These are phyloP conservation scores for Coelastrella sp. DNA, from an alignment of 139 green algal species.

Conservation along the genomic window DNA sequence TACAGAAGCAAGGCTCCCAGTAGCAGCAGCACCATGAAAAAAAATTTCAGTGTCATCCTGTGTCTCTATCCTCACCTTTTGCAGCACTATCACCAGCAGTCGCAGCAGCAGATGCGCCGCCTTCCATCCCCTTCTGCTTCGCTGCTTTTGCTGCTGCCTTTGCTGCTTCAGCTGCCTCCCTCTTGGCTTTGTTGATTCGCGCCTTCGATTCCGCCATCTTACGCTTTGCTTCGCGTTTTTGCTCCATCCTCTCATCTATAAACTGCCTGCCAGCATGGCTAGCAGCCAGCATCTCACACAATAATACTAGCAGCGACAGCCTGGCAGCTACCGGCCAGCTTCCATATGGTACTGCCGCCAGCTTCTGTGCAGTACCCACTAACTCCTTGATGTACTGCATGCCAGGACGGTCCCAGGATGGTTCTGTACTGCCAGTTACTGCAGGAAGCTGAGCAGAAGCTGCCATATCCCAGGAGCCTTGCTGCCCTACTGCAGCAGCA, in stretches of 20 bases:
- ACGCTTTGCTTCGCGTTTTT: neutral
- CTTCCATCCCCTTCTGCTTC: neutral
- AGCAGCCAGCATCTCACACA: conserved; percentile 55
- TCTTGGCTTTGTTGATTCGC: conserved; percentile 40
- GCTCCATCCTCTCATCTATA: conserved; percentile 47
- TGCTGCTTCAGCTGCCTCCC: conserved; percentile 57
- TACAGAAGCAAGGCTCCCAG: too few species aligned
- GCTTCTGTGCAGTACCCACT: conserved; percentile 52
- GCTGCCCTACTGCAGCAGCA: conserved; percentile 8
- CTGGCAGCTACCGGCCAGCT: conserved; percentile 51
- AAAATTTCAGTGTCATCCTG: too few species aligned
- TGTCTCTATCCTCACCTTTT: conserved; percentile 2
- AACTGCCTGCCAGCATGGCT: conserved; percentile 24
- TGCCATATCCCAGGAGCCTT: neutral
- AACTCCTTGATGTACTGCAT: conserved; percentile 45
- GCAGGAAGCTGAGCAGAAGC: neutral
- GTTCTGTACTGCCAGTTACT: neutral
- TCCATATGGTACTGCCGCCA: conserved; percentile 47
- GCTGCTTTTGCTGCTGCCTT: conserved; percentile 53
- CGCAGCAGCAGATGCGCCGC: neutral
- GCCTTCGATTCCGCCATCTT: conserved; percentile 13
- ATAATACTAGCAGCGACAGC: conserved; percentile 54
- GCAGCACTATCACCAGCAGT: neutral
- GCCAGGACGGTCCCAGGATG: conserved; percentile 25
- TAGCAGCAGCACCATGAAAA: too few species aligned